Evolutionary conservation across 2,329 filamentous ascomycete genomes (phyloP).

Genomic region (Nigrospora sphaerica): DNA sequence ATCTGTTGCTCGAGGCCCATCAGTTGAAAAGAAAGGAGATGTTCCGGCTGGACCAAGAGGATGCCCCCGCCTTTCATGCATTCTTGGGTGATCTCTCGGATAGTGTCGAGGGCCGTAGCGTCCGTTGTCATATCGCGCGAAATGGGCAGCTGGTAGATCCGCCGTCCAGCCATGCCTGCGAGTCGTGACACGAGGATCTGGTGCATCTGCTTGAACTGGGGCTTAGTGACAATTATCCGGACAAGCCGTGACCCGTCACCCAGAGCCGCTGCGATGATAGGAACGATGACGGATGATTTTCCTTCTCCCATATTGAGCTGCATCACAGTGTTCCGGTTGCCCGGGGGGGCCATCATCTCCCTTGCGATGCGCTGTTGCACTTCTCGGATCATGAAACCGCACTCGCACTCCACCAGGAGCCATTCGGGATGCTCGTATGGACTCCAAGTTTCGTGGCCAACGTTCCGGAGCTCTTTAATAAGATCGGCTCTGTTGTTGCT

Average conservation of each 20-base stretch:
- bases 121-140: constrained; percentile 38
- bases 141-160: constrained; percentile 52
- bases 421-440: constrained; percentile 47
- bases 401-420: constrained; percentile 59
- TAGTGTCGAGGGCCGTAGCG: constrained; percentile 16
- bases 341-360: background rate
- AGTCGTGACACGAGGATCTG: constrained; percentile 48
- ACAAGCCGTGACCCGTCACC: constrained; percentile 44
- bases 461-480: constrained; percentile 34
- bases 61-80: constrained; percentile 47
- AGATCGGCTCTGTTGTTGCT: too few species aligned
- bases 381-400: constrained; percentile 50
- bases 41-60: constrained; percentile 55
- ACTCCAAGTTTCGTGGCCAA: constrained; percentile 50
- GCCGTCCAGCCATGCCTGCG: constrained; percentile 46
- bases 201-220: constrained; percentile 54
- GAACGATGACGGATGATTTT: constrained; percentile 63
- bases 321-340: constrained; percentile 15
- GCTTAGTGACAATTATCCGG: constrained; percentile 53
- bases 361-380: constrained; percentile 54
- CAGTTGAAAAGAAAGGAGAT: constrained; percentile 56
- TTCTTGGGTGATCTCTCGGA: constrained; percentile 31
- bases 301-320: constrained; percentile 51
- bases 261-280: constrained; percentile 49
- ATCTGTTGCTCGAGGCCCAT: constrained; percentile 48